phyloP scores from a whole-genome alignment of 805 yeast species.

The Metschnikowia picachoensis region DNA sequence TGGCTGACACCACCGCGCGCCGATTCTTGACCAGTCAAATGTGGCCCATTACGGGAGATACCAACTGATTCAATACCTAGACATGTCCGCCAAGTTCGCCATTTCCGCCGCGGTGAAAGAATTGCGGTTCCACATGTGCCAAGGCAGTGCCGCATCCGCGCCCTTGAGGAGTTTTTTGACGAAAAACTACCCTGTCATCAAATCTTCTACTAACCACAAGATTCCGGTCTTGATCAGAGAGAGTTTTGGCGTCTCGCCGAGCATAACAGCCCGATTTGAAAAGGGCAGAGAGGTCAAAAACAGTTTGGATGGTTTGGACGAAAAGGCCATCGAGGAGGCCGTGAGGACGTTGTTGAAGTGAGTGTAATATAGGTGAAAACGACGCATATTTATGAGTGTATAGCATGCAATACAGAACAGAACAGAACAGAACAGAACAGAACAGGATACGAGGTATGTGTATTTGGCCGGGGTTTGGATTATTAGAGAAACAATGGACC shows the following conservation, averaged over 20 bases:
- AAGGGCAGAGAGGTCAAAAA: conserved; percentile 26
- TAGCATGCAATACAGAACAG: too few species aligned
- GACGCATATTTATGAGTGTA: too few species aligned
- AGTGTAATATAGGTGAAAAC: not conserved
- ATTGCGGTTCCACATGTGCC: conserved; percentile 77
- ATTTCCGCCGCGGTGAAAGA: conserved; percentile 64
- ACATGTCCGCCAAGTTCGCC: conserved; percentile 38
- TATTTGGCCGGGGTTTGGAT: too few species aligned
- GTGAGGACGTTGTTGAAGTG: conserved; percentile 37
- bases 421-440: too few species aligned
- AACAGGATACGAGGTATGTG: too few species aligned
- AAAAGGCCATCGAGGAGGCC: conserved; percentile 40
- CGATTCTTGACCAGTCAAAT: conserved; percentile 18
- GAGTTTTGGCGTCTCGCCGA: conserved; percentile 67
- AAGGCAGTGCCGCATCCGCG: conserved; percentile 67
- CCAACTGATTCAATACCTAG: not conserved
- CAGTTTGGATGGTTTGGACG: conserved; percentile 46
- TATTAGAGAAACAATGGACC: too few species aligned
- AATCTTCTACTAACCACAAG: conserved; percentile 51
- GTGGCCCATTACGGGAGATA: conserved; percentile 1
- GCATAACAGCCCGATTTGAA: conserved; percentile 59
- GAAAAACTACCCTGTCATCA: conserved; percentile 61
- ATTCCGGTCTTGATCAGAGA: conserved; percentile 79
- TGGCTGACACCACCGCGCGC: conserved; percentile 10
- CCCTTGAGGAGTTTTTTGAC: conserved; percentile 63